Evolutionary conservation across 2,329 filamentous ascomycete species (phyloP), one percentile per base, ranked within the genome.

Genomic region (Pseudovirgaria hyperparasitica): DNA sequence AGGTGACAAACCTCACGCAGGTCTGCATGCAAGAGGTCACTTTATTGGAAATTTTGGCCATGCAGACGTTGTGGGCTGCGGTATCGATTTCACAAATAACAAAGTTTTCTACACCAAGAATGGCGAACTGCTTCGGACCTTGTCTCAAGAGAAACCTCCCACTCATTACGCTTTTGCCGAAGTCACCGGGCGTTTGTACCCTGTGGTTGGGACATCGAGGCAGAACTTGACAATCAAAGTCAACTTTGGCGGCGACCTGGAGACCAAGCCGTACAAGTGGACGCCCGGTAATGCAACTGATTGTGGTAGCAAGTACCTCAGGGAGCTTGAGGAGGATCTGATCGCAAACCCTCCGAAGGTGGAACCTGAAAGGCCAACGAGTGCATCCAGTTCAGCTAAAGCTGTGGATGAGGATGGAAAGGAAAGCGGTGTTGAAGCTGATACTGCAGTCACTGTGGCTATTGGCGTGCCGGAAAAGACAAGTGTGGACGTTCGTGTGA

Each of bases 11-110:
- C n/a, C n/a, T 14, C 9, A 25, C 11, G 13, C 23, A 10, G 7
- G 23, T 5, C 9, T 9, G 8, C 6, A 7, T 7, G 10, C 6
- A 9, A 8, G 9, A 16, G 8, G 13, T 6, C 9, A 6, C 19
- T 29, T 14, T 16, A 18, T 16, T 11, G 12, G 14, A 11, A 15
- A 20, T 6, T 34, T 29, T n/a, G 25, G 30, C 10, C 31, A 23
- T 5, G 32, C 23, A 9, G 32, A 32, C 16, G 30, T 26, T 10
- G 18, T 33, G 11, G 32, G 30, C 13, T 35, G 32, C 18, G 30
- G 26, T 6, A 18, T 30, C 12, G 30, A 30, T 9, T 23, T 25
- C 8, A 10, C 22, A 10, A 30, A 27, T 10, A 25, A 25, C 16
- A 26, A 9, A 9, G 29, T 33, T 9, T 35, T 32, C 23, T 30